Conservation (phyloP, 192 early-diverging fungal species). For the Backusella westeae region DNA sequence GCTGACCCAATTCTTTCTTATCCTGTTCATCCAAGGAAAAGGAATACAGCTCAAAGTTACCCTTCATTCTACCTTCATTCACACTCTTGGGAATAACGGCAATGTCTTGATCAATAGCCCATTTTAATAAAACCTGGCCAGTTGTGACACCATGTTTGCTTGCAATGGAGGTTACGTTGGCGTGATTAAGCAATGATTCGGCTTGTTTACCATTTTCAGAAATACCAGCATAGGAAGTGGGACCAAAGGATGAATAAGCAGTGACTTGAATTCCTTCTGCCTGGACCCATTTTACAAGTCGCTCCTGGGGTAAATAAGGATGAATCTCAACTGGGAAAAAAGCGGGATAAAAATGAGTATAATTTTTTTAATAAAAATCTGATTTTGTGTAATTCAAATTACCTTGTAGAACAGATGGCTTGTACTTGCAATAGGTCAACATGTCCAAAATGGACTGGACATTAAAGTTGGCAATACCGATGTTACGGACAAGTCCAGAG, state of each 20-base stretch:
- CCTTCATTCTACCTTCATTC: conserved; percentile 46
- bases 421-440: conserved; percentile 53
- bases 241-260: conserved; percentile 74
- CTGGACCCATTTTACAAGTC: conserved; percentile 57
- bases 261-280: conserved; percentile 60
- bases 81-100: conserved; percentile 71
- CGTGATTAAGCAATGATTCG: conserved; percentile 47
- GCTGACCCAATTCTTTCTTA: conserved; percentile 39
- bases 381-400: background rate
- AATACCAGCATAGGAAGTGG: conserved; percentile 32
- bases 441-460: conserved; percentile 47
- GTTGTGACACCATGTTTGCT: conserved; percentile 45
- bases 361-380: background rate
- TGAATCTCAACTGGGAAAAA: conserved; percentile 58
- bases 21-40: conserved; percentile 50
- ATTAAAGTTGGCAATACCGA: conserved; percentile 75
- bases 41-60: conserved; percentile 53
- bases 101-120: conserved; percentile 63
- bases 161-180: conserved; percentile 52
- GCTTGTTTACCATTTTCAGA: conserved; percentile 30
- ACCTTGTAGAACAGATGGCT: conserved; percentile 68
- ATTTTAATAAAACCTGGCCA: conserved; percentile 62
- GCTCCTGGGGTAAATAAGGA: conserved; percentile 68
- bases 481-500: conserved; percentile 49
- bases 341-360: background rate